Evolutionary conservation across 2,329 filamentous ascomycete species (phyloP).

Genomic region (Exophiala spinifera): DNA sequence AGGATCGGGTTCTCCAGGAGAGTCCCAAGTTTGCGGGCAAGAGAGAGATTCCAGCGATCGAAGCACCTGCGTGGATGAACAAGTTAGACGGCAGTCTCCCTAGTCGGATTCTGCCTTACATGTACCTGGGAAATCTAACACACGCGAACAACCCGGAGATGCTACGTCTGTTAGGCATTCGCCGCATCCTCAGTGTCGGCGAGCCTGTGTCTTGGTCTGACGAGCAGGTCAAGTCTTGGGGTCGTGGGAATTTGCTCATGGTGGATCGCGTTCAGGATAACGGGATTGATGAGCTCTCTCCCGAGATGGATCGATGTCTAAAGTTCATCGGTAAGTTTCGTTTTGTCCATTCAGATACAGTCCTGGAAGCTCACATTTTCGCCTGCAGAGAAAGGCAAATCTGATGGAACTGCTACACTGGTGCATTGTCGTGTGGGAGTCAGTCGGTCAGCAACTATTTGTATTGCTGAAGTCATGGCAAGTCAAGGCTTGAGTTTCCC

Average conservation of each 20-base stretch:
- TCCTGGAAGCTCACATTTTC: constrained; percentile 19
- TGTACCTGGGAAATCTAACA: constrained; percentile 90
- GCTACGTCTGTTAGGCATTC: constrained; percentile 74
- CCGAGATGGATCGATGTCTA: constrained; percentile 80
- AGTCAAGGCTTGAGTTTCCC: constrained; percentile 77
- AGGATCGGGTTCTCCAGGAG: constrained; percentile 69
- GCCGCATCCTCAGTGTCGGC: constrained; percentile 85
- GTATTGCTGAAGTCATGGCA: constrained; percentile 98
- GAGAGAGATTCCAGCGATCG: constrained; percentile 22
- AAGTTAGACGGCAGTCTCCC: constrained; percentile 87
- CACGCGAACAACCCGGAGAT: constrained; percentile 94
- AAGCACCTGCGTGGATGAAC: constrained; percentile 73
- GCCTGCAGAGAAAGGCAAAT: constrained; percentile 68
- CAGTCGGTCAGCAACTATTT: constrained; percentile 92
- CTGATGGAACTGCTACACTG: constrained; percentile 75
- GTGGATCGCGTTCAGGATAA: constrained; percentile 92
- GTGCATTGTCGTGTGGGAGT: constrained; percentile 97
- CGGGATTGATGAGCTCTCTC: constrained; percentile 85
- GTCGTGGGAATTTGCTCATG: constrained; percentile 71
- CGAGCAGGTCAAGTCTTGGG: constrained; percentile 69
- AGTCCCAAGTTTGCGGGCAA: constrained; percentile 52
- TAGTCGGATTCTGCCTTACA: constrained; percentile 82
- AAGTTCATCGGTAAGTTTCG: constrained; percentile 78
- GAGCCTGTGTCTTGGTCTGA: constrained; percentile 81
- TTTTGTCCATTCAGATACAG: background rate